Evolutionary conservation across 2,329 filamentous ascomycete species (phyloP), one percentile per base, ranked within the genome.

Genomic region (Penicillium sp.): DNA sequence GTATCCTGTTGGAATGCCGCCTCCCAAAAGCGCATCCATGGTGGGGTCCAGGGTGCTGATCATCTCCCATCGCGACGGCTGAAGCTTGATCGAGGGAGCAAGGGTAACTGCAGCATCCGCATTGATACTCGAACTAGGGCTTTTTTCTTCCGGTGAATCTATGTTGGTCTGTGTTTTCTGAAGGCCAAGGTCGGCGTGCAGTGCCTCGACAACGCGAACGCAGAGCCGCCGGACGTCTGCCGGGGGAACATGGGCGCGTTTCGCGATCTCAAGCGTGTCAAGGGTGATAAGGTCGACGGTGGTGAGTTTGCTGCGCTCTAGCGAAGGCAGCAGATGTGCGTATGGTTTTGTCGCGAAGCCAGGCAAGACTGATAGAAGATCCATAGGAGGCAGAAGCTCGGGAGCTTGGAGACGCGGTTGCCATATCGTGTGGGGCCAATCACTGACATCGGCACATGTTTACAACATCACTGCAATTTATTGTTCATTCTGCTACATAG

Each of bases 201-300:
- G 78, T 13, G 85, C 87, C 26, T 80, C 78, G 33, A 91, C 77
- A 31, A 96, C 78, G 53, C 87, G 87, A 55, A 83, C 82, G 61
- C 86, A 83, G 35, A 98, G 81, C 59, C 87, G 86, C 74, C 88
- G 90, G 66, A 97, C 81, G 70, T 97, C 92, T 39, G 89, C 83
- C 8, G 93, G 80, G 3, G 93, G 92, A 19, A 96, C 81, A 62
- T 89, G 88, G 50, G 92, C 93, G 72, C 91, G 89, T 78, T 90
- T 95, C 56, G 92, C 92, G 63, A 98, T 85, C 69, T 96, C 90
- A 60, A 88, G 81, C 4, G 88, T 83, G 69, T 96, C 91, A 61
- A 96, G 87, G 3, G 91, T 91, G 67, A 99, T 83, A 49, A 99
- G 84, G 72, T 99, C 95, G 66, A 86, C 87, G 31, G 90, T 90